Percentiles rank a stretch among this genome's conserved stretches.
These are phyloP conservation scores for Claviceps citrina DNA, from an alignment of 2,329 filamentous ascomycete species.

Conservation along the genomic window DNA sequence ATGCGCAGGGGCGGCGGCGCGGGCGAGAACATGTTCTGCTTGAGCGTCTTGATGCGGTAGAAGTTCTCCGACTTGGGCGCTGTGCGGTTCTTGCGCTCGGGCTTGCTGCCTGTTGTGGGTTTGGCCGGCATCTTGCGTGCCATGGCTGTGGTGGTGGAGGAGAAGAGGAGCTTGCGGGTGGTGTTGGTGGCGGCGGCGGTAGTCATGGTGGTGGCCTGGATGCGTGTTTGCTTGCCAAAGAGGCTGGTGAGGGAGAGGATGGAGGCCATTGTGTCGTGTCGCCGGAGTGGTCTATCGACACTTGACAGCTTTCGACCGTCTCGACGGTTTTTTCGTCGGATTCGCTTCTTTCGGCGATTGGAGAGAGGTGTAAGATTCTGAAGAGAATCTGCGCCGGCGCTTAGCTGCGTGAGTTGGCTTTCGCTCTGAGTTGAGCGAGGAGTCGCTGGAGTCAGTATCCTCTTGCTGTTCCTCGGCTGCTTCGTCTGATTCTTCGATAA, in stretches of 20 bases:
- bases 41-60: slow-evolving; percentile 29
- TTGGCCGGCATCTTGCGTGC: slow-evolving; percentile 18
- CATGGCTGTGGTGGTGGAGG: slow-evolving; percentile 17
- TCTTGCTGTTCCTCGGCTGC: not conserved
- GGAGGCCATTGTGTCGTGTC: slow-evolving; percentile 17
- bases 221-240: slow-evolving; percentile 11
- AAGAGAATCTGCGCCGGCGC: not conserved
- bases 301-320: no score
- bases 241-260: slow-evolving; percentile 17
- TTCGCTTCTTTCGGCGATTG: no score
- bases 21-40: slow-evolving; percentile 32
- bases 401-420: not conserved
- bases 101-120: slow-evolving; percentile 12
- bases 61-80: slow-evolving; percentile 23
- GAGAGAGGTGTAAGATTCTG: not conserved
- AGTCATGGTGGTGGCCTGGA: not conserved
- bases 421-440: no score
- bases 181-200: slow-evolving; percentile 3
- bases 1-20: slow-evolving; percentile 63
- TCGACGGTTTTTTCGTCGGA: not conserved
- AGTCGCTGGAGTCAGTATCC: no score
- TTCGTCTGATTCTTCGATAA: not conserved
- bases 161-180: slow-evolving; percentile 15
- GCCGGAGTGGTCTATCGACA: no score
- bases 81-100: slow-evolving; percentile 15